A percentile compares a stretch with the other conserved stretches of the same genome.
Conservation (phyloP, 116 monocot genomes). For the Cymodocea nodosa region DNA sequence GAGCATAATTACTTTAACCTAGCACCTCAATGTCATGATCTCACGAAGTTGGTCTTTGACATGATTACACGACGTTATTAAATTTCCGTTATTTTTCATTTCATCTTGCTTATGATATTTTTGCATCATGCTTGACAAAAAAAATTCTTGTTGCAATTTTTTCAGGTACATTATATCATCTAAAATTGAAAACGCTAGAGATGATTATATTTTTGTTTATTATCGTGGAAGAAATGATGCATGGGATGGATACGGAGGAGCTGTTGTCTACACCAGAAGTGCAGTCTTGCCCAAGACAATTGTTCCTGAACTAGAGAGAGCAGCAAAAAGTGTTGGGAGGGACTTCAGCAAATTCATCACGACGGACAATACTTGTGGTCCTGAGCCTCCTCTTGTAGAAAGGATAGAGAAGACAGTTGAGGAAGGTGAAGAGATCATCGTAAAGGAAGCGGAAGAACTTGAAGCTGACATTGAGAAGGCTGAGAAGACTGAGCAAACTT, state of each 20-base stretch:
- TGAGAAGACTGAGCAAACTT: slow-evolving; percentile 35
- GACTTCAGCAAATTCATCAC: slow-evolving; percentile 73
- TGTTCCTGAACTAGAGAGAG: slow-evolving; percentile 69
- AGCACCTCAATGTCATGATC: too few species aligned
- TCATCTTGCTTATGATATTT: too few species aligned
- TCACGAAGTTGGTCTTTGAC: too few species aligned
- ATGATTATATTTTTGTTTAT: slow-evolving; percentile 85
- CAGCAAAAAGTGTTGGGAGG: slow-evolving; percentile 48
- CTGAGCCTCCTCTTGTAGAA: slow-evolving; percentile 79
- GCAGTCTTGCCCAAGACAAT: slow-evolving; percentile 51
- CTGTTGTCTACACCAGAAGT: slow-evolving; percentile 77
- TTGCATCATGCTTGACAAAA: too few species aligned
- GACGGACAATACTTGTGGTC: slow-evolving; percentile 82
- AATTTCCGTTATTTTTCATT: too few species aligned
- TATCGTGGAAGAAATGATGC: slow-evolving; percentile 90
- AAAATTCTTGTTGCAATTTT: background rate
- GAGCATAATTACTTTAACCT: too few species aligned
- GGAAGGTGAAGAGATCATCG: slow-evolving; percentile 63
- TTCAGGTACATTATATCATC: slow-evolving; percentile 89
- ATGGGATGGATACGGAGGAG: slow-evolving; percentile 95
- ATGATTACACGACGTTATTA: too few species aligned
- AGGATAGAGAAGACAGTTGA: slow-evolving; percentile 88
- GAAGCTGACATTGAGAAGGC: slow-evolving; percentile 64
- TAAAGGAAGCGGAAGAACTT: slow-evolving; percentile 71
- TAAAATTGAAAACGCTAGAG: slow-evolving; percentile 54